Conservation (phyloP, 2,329 filamentous ascomycete species). For the Mycosphaerelloides madeirae region DNA sequence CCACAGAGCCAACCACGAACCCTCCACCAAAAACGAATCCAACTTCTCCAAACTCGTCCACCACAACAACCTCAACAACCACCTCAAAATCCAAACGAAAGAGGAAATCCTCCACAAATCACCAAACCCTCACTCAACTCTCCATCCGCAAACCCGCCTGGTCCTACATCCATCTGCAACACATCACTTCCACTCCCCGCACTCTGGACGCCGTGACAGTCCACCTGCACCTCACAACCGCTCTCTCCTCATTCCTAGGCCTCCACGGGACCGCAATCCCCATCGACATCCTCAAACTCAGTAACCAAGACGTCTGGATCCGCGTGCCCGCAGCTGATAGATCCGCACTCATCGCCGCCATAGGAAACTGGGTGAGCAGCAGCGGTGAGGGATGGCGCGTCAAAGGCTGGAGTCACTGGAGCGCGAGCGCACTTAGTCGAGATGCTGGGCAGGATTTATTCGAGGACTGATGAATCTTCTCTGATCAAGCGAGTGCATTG, state of each 20-base stretch:
- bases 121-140: constrained; percentile 17
- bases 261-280: constrained; percentile 62
- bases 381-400: constrained; percentile 45
- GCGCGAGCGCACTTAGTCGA: constrained; percentile 55
- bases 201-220: constrained; percentile 58
- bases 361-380: constrained; percentile 60
- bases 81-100: too few species aligned
- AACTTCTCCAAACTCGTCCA: too few species aligned
- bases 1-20: too few species aligned
- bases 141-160: constrained; percentile 38
- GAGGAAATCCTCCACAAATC: too few species aligned
- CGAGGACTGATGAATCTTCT: constrained; percentile 16
- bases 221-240: constrained; percentile 58
- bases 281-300: constrained; percentile 64
- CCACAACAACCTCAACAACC: too few species aligned
- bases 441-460: constrained; percentile 46
- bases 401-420: constrained; percentile 58
- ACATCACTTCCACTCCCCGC: constrained; percentile 17
- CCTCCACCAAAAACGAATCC: too few species aligned
- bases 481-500: neutral
- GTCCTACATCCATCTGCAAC: constrained; percentile 41
- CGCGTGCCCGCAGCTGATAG: constrained; percentile 60
- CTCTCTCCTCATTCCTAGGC: constrained; percentile 66
- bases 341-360: constrained; percentile 56
- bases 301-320: constrained; percentile 57